Evolutionary conservation across 2,329 filamentous ascomycete species (phyloP).

Genomic region (Hypoxylon sp.): DNA sequence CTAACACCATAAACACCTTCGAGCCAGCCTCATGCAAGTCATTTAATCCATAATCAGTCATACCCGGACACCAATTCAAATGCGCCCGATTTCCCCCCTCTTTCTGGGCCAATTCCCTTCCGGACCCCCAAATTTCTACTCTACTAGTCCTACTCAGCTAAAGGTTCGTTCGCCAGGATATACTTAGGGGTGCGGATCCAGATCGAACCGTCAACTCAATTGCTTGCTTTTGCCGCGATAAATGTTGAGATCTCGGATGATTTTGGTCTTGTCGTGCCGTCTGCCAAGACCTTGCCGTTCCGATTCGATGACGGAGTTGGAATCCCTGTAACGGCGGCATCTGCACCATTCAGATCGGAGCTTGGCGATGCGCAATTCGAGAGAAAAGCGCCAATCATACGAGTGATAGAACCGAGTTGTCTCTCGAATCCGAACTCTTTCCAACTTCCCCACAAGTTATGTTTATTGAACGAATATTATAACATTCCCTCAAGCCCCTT

Average conservation of each 20-base stretch:
- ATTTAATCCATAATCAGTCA: conserved; percentile 22
- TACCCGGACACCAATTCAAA: background rate
- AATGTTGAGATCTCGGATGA: background rate
- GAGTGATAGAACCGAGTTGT: background rate
- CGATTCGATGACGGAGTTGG: background rate
- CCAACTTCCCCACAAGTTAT: background rate
- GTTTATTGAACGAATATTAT: background rate
- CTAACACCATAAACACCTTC: conserved; percentile 28
- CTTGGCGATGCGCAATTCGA: background rate
- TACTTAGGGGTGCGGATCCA: background rate
- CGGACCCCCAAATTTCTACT: background rate
- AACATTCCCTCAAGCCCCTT: background rate
- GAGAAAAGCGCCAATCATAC: background rate
- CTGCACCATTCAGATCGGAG: background rate
- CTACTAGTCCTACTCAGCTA: background rate
- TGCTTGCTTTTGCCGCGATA: background rate
- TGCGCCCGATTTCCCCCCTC: conserved; percentile 13
- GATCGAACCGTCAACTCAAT: background rate
- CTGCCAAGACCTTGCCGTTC: background rate
- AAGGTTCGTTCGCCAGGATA: background rate
- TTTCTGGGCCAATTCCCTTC: conserved; percentile 1
- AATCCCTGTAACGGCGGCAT: background rate
- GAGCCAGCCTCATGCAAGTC: conserved; percentile 30
- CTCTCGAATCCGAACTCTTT: conserved; percentile 3
- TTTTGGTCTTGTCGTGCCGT: background rate